These are phyloP conservation scores for Aspergillus egyptiacus DNA, from an alignment of 495 filamentous ascomycete species.

Conservation along the genomic window DNA sequence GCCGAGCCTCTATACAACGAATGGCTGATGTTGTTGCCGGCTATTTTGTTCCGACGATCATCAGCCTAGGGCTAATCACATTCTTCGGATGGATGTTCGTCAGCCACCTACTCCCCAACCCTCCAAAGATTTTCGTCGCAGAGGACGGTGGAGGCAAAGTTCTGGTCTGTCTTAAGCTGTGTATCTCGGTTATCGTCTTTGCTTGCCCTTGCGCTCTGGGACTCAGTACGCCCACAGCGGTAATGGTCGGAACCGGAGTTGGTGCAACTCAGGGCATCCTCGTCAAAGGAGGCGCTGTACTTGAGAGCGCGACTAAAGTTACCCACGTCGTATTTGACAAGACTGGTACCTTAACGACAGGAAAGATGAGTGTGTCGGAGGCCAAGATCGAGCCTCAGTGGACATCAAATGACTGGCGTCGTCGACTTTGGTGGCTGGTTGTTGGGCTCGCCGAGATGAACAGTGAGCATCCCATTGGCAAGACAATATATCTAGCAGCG, in stretches of 20 bases:
- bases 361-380: conserved; percentile 86
- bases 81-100: conserved; percentile 94
- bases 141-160: conserved; percentile 76
- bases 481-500: conserved; percentile 69
- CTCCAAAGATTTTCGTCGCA: conserved; percentile 83
- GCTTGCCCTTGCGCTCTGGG: conserved; percentile 95
- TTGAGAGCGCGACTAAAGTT: conserved; percentile 89
- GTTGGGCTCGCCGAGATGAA: conserved; percentile 89
- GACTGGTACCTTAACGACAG: conserved; percentile 91
- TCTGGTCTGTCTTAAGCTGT: conserved; percentile 96
- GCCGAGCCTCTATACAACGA: conserved; percentile 87
- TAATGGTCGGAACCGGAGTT: conserved; percentile 97
- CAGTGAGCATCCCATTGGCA: conserved; percentile 92
- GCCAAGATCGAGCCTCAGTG: conserved; percentile 60
- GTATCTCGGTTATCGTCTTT: conserved; percentile 98
- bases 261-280: conserved; percentile 97
- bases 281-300: conserved; percentile 88
- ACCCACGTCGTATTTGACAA: conserved; percentile 98
- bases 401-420: conserved; percentile 60
- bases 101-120: conserved; percentile 73
- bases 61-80: conserved; percentile 75
- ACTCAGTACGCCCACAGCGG: conserved; percentile 88
- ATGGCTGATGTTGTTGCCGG: conserved; percentile 89
- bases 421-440: conserved; percentile 85
- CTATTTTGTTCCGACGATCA: conserved; percentile 88